phyloP scores from a whole-genome alignment of 192 early-diverging fungal species.

The Podila minutissima region DNA sequence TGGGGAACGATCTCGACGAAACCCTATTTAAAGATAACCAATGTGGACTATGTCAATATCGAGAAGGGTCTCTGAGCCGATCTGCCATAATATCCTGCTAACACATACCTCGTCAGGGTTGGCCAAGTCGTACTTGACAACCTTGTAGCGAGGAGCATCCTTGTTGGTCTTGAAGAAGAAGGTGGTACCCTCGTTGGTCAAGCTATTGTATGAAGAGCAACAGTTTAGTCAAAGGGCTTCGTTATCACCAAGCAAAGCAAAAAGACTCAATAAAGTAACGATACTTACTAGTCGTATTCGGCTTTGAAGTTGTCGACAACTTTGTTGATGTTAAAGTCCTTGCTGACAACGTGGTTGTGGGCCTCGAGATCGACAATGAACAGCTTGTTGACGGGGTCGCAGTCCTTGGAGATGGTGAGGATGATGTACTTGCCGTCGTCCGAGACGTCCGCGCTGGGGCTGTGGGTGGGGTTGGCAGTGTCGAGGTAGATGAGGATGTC shows the following conservation, averaged over 20 bases:
- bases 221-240: too few species aligned
- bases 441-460: constrained; percentile 38
- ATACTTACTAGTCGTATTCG: constrained; percentile 50
- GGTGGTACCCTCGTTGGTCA: constrained; percentile 65
- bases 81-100: neutral
- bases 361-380: constrained; percentile 51
- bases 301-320: constrained; percentile 65
- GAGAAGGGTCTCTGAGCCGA: neutral
- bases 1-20: constrained; percentile 72
- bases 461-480: constrained; percentile 55
- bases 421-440: constrained; percentile 72
- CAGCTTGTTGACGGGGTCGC: constrained; percentile 59
- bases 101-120: constrained; percentile 57
- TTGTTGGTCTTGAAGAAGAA: constrained; percentile 72
- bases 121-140: constrained; percentile 70
- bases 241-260: too few species aligned
- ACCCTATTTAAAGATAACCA: constrained; percentile 24
- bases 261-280: too few species aligned
- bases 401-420: constrained; percentile 54
- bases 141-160: constrained; percentile 67
- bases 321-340: constrained; percentile 49
- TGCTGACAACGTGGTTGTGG: constrained; percentile 13
- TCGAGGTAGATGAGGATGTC: constrained; percentile 69
- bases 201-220: constrained; percentile 15
- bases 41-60: neutral